Evolutionary conservation across 345 rosid genomes (phyloP).

Genomic region (Leavenworthia alabamica): DNA sequence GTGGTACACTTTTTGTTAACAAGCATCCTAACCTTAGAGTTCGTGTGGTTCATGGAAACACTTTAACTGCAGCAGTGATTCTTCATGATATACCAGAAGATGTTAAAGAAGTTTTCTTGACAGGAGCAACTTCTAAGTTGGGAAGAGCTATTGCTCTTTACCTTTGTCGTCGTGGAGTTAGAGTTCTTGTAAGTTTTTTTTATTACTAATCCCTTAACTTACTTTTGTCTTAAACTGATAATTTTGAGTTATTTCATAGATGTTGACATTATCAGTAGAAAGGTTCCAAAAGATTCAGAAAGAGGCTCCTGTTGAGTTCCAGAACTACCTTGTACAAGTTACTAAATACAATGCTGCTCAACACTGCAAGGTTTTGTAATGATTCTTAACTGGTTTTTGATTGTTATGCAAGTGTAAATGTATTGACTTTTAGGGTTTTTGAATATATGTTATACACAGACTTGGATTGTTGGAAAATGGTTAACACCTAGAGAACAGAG

Average conservation of each 20-base stretch:
- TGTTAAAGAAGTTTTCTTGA: conserved; percentile 74
- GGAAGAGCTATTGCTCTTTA: conserved; percentile 96
- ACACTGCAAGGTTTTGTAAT: conserved; percentile 59
- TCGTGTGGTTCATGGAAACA: conserved; percentile 94
- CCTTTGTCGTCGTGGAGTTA: conserved; percentile 67
- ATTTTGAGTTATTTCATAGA: conserved; percentile 36
- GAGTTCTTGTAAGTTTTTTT: conserved; percentile 66
- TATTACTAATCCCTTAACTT: not conserved
- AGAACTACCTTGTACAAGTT: conserved; percentile 79
- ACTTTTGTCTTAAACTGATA: not conserved
- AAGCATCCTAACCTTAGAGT: conserved; percentile 75
- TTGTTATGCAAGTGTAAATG: not conserved
- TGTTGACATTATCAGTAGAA: conserved; percentile 79
- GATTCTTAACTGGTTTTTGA: not conserved
- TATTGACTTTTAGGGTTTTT: not conserved
- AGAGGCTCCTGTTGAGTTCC: conserved; percentile 78
- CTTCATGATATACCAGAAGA: conserved; percentile 67
- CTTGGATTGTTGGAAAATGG: conserved; percentile 99
- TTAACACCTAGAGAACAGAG: conserved; percentile 79
- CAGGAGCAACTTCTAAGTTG: conserved; percentile 98
- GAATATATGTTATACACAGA: conserved; percentile 31
- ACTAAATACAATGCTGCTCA: conserved; percentile 87
- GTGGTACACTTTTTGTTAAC: conserved; percentile 83
- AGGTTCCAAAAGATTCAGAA: conserved; percentile 79
- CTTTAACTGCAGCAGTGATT: conserved; percentile 94